Evolutionary conservation across 805 yeast genomes (phyloP).

Genomic region (Wickerhamiella spandovensis): DNA sequence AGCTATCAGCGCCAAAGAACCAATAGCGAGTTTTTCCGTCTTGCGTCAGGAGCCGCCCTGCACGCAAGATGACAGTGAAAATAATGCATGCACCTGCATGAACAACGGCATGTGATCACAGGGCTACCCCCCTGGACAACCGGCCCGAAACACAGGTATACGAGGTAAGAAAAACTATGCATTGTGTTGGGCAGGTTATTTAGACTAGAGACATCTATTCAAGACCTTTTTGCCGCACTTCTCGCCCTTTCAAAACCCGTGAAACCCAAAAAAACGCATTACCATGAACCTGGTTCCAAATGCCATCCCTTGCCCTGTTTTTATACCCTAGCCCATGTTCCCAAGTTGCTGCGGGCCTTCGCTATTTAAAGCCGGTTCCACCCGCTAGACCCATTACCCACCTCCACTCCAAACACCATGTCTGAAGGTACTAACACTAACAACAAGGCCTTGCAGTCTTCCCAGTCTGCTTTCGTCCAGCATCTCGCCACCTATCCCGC

Average conservation of each 20-base stretch:
- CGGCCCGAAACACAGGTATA: no score
- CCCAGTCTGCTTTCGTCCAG: conserved; percentile 32
- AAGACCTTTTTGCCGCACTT: no score
- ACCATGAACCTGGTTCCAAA: background rate
- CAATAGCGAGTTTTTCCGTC: background rate
- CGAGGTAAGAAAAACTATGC: no score
- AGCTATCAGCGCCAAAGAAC: background rate
- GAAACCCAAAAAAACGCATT: no score
- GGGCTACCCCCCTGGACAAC: background rate
- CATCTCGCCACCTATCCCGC: conserved; percentile 40
- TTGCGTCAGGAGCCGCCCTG: background rate
- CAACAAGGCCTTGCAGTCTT: conserved; percentile 9
- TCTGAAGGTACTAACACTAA: background rate
- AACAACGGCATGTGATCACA: background rate
- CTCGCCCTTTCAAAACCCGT: no score
- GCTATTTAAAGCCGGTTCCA: background rate
- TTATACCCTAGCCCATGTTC: background rate
- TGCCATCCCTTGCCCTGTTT: background rate
- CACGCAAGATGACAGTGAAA: background rate
- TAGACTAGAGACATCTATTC: no score
- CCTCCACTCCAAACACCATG: background rate
- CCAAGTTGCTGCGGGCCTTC: background rate
- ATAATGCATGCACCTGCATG: background rate
- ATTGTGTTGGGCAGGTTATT: no score
- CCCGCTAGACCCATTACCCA: background rate